A percentile compares a stretch with the other conserved stretches of the same genome.
Conservation (phyloP, 1,139 yeast genomes). For the Waltiozyma sp. region DNA sequence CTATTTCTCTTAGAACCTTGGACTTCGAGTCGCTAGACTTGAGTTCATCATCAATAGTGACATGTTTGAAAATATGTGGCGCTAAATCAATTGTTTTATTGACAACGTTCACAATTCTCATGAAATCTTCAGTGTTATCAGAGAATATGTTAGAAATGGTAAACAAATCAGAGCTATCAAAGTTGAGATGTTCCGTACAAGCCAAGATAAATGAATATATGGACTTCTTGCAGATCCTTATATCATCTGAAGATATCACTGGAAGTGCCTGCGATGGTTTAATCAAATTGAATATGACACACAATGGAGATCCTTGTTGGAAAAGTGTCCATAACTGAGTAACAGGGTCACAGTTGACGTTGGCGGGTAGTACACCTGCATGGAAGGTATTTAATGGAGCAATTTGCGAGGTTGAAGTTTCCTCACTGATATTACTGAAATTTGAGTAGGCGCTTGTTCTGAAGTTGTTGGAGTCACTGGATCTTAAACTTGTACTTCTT, state of each 20-base stretch:
- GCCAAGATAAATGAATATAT: constrained; percentile 87
- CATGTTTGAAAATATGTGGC: constrained; percentile 24
- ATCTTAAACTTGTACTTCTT: not conserved
- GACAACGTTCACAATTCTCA: constrained; percentile 66
- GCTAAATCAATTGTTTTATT: constrained; percentile 45
- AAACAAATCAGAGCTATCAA: constrained; percentile 74
- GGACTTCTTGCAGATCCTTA: constrained; percentile 77
- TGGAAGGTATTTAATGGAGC: constrained; percentile 45
- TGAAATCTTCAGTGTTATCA: constrained; percentile 67
- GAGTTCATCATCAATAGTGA: constrained; percentile 17
- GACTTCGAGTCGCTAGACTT: constrained; percentile 43
- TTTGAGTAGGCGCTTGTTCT: constrained; percentile 15
- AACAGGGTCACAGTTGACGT: constrained; percentile 76
- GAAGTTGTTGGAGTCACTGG: constrained; percentile 1
- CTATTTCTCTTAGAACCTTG: constrained; percentile 72
- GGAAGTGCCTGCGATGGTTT: constrained; percentile 31
- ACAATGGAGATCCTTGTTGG: constrained; percentile 88
- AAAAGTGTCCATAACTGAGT: constrained; percentile 82
- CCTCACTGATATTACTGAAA: constrained; percentile 16
- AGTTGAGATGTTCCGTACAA: constrained; percentile 64
- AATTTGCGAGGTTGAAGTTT: constrained; percentile 18
- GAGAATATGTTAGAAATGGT: constrained; percentile 86
- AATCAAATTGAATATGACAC: constrained; percentile 63
- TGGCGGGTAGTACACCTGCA: constrained; percentile 68
- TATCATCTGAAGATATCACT: constrained; percentile 62